These are phyloP conservation scores for Scalesia atractyloides DNA, from an alignment of 129 eudicot species.

Conservation along the genomic window DNA sequence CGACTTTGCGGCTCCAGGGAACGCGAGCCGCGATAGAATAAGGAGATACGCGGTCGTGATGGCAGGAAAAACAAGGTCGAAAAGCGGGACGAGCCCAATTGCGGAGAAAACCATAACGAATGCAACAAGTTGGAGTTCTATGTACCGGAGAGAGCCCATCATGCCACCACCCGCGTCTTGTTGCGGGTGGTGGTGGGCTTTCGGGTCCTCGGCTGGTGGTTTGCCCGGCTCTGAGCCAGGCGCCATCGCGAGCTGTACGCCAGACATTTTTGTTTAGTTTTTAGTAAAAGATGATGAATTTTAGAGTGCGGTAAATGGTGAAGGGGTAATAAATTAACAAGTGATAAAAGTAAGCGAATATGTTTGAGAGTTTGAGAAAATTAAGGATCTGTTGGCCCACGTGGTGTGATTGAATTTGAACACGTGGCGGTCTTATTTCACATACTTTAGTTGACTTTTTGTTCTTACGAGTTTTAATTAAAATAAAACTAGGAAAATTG, in stretches of 20 bases:
- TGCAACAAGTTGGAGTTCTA: constrained; percentile 78
- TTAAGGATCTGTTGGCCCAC: constrained; percentile 27
- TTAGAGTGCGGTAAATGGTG: background rate
- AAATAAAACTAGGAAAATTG: too few relatives aligned
- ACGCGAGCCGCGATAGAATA: constrained; percentile 59
- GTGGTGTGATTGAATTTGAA: background rate
- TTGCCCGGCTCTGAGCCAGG: constrained; percentile 29
- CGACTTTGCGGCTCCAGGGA: constrained; percentile 42
- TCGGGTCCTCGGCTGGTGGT: constrained; percentile 5
- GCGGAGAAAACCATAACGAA: constrained; percentile 90
- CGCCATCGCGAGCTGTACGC: constrained; percentile 58
- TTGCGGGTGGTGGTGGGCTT: constrained; percentile 7
- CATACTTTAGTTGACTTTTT: background rate
- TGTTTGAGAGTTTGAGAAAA: constrained; percentile 10
- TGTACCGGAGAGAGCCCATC: constrained; percentile 64
- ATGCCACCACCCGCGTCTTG: constrained; percentile 34
- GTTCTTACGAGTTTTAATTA: background rate
- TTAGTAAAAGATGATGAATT: background rate
- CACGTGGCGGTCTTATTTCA: background rate
- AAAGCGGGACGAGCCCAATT: constrained; percentile 83
- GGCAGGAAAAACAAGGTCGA: constrained; percentile 76
- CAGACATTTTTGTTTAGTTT: constrained; percentile 51
- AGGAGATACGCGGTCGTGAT: constrained; percentile 65
- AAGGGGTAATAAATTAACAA: background rate
- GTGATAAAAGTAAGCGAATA: background rate